Evolutionary conservation across 495 filamentous ascomycete species (phyloP), one percentile per base, ranked within the genome.

Genomic region (Bathelium albidoporum): DNA sequence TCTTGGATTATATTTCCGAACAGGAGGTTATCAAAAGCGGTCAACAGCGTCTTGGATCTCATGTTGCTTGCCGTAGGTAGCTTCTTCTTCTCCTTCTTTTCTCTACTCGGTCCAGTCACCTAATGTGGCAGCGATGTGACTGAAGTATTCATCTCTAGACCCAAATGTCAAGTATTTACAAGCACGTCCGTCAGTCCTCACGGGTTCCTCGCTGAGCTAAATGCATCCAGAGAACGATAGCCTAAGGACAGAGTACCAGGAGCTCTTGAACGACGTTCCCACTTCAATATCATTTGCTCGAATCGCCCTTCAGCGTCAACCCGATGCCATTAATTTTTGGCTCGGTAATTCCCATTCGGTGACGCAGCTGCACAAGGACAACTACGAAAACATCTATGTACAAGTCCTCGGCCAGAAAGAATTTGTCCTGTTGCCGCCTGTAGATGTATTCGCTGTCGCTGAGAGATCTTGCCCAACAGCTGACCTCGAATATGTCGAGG

Each of bases 371-470:
- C 89, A 92, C 73, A 85, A 84, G 65, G 89, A 92, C 75, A 84
- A 85, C 72, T 91, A 91, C 71, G 87, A 92, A 72, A 92, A 91
- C 73, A 77, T 92, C 1, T 92, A 90, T 74, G 84, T 87, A 4
- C 87, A 90, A 65, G 73, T 91, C 39, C 71, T 82, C 9, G 89
- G 89, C 0, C 70, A 71, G 20, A 92, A 92, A 69, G 79, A 84
- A 65, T 91, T 92, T 63, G 80, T 85, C 11, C 76, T 92, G 34
- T 74, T 91, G 9, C 85, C 89, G 16, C 85, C 87, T 4, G 70
- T 82, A 10, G 86, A 82, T 64, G 78, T 81, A 60, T 75, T 83
- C 9, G 85, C 82, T 62, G 82, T 91, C 7, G 81, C 81, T 58
- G 89, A 91, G 72, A 72, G 58, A 52, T 64, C 7, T 72, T 91